phyloP scores from a whole-genome alignment of 2,329 filamentous ascomycete species.

The Diplodia mutila region DNA sequence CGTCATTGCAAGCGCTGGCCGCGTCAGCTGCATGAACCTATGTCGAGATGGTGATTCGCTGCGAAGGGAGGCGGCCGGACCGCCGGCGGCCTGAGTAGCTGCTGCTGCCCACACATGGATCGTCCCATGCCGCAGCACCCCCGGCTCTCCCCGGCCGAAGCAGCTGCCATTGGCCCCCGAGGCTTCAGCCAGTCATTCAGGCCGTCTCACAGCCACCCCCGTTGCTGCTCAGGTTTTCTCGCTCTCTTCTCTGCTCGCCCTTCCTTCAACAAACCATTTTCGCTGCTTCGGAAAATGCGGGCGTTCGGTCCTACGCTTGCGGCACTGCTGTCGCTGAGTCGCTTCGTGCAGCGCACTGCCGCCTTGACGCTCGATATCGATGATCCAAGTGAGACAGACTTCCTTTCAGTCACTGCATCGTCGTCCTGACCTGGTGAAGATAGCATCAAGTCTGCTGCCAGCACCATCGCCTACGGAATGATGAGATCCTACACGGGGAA shows the following conservation, averaged over 20 bases:
- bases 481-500: conserved; percentile 58
- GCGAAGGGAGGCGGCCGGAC: neutral
- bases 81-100: no score
- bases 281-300: neutral
- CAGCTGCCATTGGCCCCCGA: neutral
- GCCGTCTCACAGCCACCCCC: conserved; percentile 15
- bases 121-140: neutral
- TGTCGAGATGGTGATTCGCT: conserved; percentile 4
- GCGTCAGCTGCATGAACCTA: neutral
- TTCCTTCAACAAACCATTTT: neutral
- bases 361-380: conserved; percentile 13
- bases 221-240: neutral
- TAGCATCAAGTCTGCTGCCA: conserved; percentile 50
- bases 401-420: no score
- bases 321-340: conserved; percentile 9
- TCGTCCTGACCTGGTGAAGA: neutral
- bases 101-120: conserved; percentile 1
- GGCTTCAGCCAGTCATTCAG: neutral
- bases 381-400: neutral
- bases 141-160: neutral
- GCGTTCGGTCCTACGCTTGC: neutral
- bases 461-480: conserved; percentile 51
- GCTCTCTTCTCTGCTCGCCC: neutral
- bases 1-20: neutral
- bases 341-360: neutral